Evolutionary conservation across 345 rosid genomes (phyloP).

Genomic region (Trapa bicornis): DNA sequence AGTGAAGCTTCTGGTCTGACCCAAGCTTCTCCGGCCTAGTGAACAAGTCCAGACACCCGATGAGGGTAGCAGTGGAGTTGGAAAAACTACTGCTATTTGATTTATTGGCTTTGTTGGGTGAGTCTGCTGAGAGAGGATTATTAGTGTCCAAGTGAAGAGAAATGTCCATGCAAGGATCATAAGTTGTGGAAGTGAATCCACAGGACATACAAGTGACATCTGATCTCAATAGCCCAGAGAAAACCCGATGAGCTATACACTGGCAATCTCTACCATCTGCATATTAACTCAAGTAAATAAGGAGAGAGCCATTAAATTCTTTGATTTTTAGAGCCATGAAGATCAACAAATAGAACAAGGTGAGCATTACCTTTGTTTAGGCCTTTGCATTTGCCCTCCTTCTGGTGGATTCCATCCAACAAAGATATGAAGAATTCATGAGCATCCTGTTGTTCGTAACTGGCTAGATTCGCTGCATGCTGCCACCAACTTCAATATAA

Average conservation of each 20-base stretch:
- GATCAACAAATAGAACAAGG: constrained; percentile 1
- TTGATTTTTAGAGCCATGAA: not conserved
- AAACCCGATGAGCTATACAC: constrained; percentile 78
- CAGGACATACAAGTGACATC: constrained; percentile 81
- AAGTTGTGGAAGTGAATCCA: constrained; percentile 81
- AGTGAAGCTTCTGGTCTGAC: constrained; percentile 74
- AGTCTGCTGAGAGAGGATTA: constrained; percentile 19
- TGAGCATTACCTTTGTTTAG: constrained; percentile 32
- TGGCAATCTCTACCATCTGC: constrained; percentile 70
- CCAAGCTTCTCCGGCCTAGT: constrained; percentile 77
- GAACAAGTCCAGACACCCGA: constrained; percentile 74
- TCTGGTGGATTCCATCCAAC: constrained; percentile 81
- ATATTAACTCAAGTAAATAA: not conserved
- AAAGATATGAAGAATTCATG: constrained; percentile 91
- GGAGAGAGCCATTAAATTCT: not conserved
- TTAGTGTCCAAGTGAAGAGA: constrained; percentile 63
- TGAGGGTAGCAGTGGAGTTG: constrained; percentile 37
- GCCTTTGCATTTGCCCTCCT: constrained; percentile 41
- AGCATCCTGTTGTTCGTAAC: constrained; percentile 88
- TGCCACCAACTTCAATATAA: constrained; percentile 82
- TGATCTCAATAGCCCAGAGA: constrained; percentile 83
- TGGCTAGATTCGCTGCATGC: constrained; percentile 68
- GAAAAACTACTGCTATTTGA: constrained; percentile 19
- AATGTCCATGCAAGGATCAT: constrained; percentile 84
- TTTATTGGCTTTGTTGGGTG: constrained; percentile 21